Evolutionary conservation across 2,329 filamentous ascomycete species (phyloP).

Genomic region (Lasiodiplodia hormozganensis): DNA sequence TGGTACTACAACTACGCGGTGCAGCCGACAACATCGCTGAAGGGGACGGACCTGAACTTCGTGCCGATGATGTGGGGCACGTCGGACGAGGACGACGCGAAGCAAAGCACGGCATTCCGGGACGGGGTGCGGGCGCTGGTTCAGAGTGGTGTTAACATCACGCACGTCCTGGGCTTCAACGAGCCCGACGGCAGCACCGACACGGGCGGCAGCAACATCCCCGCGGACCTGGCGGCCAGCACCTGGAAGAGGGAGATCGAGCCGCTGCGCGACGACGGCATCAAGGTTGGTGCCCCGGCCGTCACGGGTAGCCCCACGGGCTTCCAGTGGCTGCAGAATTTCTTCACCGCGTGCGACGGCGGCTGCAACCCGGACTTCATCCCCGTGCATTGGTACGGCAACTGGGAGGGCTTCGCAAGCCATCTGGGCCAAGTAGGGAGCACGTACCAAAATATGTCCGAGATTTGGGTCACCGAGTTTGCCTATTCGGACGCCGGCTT

Average conservation of each 20-base stretch:
- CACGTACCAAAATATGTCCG: slow-evolving; percentile 55
- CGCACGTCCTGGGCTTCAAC: slow-evolving; percentile 77
- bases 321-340: slow-evolving; percentile 71
- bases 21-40: slow-evolving; percentile 62
- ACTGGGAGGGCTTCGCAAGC: slow-evolving; percentile 71
- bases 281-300: slow-evolving; percentile 74
- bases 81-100: slow-evolving; percentile 42
- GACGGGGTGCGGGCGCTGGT: slow-evolving; percentile 64
- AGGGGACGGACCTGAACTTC: slow-evolving; percentile 64
- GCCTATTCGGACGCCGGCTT: slow-evolving; percentile 66
- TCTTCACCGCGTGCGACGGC: slow-evolving; percentile 64
- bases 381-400: slow-evolving; percentile 64
- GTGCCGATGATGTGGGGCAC: slow-evolving; percentile 83
- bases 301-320: slow-evolving; percentile 69
- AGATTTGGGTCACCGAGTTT: slow-evolving; percentile 82
- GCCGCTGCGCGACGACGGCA: slow-evolving; percentile 68
- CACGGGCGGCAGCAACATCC: slow-evolving; percentile 69
- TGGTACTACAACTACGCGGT: slow-evolving; percentile 87
- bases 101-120: slow-evolving; percentile 65
- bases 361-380: slow-evolving; percentile 58
- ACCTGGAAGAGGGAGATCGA: slow-evolving; percentile 76
- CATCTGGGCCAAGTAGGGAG: slow-evolving; percentile 65
- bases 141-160: slow-evolving; percentile 58
- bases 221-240: slow-evolving; percentile 66
- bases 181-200: slow-evolving; percentile 70